Evolutionary conservation across 305 asterid species (phyloP).

Genomic region (Fraxinus dipetala): DNA sequence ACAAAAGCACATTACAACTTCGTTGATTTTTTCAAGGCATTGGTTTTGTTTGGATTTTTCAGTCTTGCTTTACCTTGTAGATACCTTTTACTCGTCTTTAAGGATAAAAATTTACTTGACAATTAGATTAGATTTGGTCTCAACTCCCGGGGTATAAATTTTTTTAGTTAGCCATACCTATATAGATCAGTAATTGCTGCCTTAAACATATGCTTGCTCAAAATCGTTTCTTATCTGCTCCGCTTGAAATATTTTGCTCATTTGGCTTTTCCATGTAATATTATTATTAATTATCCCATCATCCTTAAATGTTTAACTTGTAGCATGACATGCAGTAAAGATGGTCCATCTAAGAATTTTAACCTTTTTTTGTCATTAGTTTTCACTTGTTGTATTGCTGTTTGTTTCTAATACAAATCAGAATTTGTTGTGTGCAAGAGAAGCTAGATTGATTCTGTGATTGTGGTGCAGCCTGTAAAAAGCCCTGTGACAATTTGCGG

Average conservation of each 20-base stretch:
- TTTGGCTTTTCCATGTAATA: neutral
- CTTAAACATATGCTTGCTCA: neutral
- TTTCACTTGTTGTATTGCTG: neutral
- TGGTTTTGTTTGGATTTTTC: neutral
- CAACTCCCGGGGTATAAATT: neutral
- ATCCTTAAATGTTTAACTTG: neutral
- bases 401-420: constrained; percentile 4
- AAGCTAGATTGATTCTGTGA: constrained; percentile 23
- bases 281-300: neutral
- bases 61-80: neutral
- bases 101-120: neutral
- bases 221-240: neutral
- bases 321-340: neutral
- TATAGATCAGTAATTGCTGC: neutral
- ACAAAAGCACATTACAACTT: neutral
- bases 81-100: neutral
- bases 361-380: neutral
- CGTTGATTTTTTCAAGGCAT: neutral
- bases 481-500: constrained; percentile 98
- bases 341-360: constrained; percentile 19
- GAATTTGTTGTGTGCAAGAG: constrained; percentile 2
- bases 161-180: neutral
- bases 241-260: neutral
- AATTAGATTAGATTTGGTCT: neutral
- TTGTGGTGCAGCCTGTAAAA: constrained; percentile 77